Conservation (phyloP, 495 filamentous ascomycete genomes). For the Hypoxylon lienhwacheense region DNA sequence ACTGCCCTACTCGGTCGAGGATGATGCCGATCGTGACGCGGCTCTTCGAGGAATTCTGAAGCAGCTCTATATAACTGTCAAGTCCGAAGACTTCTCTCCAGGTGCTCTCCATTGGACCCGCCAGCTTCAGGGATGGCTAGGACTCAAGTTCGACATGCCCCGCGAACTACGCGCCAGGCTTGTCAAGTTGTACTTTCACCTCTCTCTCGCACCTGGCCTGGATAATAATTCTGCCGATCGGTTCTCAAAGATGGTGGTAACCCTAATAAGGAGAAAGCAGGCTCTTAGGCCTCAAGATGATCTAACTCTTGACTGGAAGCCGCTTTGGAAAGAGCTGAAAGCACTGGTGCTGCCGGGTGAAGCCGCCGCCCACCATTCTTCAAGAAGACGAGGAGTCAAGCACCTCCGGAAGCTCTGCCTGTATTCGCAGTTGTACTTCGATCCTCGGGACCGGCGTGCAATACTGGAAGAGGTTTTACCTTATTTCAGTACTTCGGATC, state of each 20-base stretch:
- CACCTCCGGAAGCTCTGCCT: conserved; percentile 80
- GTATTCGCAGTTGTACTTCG: conserved; percentile 88
- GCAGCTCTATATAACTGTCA: conserved; percentile 86
- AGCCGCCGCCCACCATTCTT: conserved; percentile 55
- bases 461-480: conserved; percentile 95
- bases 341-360: conserved; percentile 83
- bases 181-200: conserved; percentile 90
- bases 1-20: conserved; percentile 85
- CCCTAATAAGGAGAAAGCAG: conserved; percentile 91
- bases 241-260: conserved; percentile 95
- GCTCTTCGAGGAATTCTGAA: conserved; percentile 84
- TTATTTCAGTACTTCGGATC: conserved; percentile 92
- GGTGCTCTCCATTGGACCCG: conserved; percentile 97
- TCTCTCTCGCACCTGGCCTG: conserved; percentile 86
- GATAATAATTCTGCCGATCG: conserved; percentile 80
- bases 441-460: conserved; percentile 77
- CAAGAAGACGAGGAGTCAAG: conserved; percentile 50
- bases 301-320: conserved; percentile 87
- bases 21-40: conserved; percentile 67
- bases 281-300: conserved; percentile 89
- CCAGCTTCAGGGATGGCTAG: conserved; percentile 92
- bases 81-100: conserved; percentile 89
- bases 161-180: conserved; percentile 78
- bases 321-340: conserved; percentile 89
- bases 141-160: conserved; percentile 94